Percentiles rank a stretch among this genome's conserved stretches.
These are phyloP conservation scores for Suillus subalutaceus DNA, from an alignment of 768 basidiomycete genomes.

Conservation along the genomic window DNA sequence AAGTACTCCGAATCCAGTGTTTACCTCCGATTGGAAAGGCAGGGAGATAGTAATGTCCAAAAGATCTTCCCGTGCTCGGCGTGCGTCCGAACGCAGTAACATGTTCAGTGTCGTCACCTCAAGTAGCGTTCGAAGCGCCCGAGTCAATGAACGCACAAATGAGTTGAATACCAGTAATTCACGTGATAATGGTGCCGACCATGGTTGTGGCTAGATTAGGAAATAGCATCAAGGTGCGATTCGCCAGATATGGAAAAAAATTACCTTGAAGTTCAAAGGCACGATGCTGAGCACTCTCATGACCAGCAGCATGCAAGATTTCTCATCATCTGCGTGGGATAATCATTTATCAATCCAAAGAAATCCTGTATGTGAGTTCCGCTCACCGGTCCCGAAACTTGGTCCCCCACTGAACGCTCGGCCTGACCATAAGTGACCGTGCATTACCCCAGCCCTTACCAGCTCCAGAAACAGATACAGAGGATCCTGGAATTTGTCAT, in stretches of 20 bases:
- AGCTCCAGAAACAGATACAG: slow-evolving; percentile 94
- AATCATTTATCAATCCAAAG: slow-evolving; percentile 25
- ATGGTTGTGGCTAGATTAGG: slow-evolving; percentile 71
- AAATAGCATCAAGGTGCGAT: slow-evolving; percentile 4
- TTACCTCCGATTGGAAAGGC: slow-evolving; percentile 94
- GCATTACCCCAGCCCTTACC: slow-evolving; percentile 95
- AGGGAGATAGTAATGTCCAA: slow-evolving; percentile 90
- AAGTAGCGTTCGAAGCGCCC: slow-evolving; percentile 85
- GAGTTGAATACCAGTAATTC: slow-evolving; percentile 98
- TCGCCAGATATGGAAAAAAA: slow-evolving; percentile 24
- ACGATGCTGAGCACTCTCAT: slow-evolving; percentile 97
- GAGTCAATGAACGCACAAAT: slow-evolving; percentile 89
- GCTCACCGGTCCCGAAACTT: slow-evolving; percentile 86
- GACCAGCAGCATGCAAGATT: slow-evolving; percentile 91
- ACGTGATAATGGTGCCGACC: slow-evolving; percentile 95
- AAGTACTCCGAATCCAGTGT: slow-evolving; percentile 97
- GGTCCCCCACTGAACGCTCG: slow-evolving; percentile 93
- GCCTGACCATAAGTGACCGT: slow-evolving; percentile 88
- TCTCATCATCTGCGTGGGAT: slow-evolving; percentile 76
- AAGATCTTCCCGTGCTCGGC: slow-evolving; percentile 84
- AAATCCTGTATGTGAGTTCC: slow-evolving; percentile 34
- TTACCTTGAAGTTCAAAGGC: slow-evolving; percentile 90
- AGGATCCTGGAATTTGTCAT: slow-evolving; percentile 99
- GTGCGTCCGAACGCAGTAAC: slow-evolving; percentile 87
- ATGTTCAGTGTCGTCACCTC: slow-evolving; percentile 94